These are phyloP conservation scores for Thelonectria blattea DNA, from an alignment of 2,329 filamentous ascomycete species.

Conservation along the genomic window DNA sequence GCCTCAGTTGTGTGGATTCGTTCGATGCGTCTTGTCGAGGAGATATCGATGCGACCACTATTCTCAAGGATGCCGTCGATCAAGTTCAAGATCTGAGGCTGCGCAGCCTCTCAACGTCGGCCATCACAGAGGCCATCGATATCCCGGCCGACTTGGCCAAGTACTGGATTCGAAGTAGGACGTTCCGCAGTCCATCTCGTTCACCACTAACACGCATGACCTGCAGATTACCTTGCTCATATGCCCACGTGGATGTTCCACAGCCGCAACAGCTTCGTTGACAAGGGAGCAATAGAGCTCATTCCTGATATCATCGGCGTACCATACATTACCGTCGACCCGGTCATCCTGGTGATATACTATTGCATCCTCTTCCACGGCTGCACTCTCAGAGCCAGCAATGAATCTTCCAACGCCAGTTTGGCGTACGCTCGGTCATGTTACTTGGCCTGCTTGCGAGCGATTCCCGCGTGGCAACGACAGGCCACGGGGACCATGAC, in stretches of 20 bases:
- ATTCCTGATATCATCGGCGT: constrained; percentile 34
- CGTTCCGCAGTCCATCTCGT: no score
- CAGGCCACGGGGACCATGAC: constrained; percentile 41
- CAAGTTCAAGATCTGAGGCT: constrained; percentile 37
- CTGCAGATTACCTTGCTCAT: constrained; percentile 37
- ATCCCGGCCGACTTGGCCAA: constrained; percentile 39
- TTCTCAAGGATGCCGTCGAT: constrained; percentile 40
- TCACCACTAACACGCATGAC: not conserved
- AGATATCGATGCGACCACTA: constrained; percentile 35
- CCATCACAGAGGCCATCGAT: constrained; percentile 34
- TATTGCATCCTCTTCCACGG: constrained; percentile 38
- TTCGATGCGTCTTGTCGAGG: constrained; percentile 6
- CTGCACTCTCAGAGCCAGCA: constrained; percentile 32
- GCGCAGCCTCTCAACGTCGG: constrained; percentile 27
- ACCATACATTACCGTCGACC: constrained; percentile 15
- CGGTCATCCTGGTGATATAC: constrained; percentile 17
- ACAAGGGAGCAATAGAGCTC: constrained; percentile 38
- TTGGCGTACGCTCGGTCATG: constrained; percentile 33
- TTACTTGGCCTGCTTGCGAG: constrained; percentile 40
- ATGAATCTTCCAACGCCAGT: constrained; percentile 18
- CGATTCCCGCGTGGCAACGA: constrained; percentile 39
- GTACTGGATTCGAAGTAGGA: constrained; percentile 37
- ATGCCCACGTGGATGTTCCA: constrained; percentile 41
- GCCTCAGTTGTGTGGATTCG: constrained; percentile 11
- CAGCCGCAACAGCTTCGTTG: constrained; percentile 27